These are phyloP conservation scores for Thecaphora frezii DNA, from an alignment of 1,284 basidiomycete genomes.

Conservation along the genomic window DNA sequence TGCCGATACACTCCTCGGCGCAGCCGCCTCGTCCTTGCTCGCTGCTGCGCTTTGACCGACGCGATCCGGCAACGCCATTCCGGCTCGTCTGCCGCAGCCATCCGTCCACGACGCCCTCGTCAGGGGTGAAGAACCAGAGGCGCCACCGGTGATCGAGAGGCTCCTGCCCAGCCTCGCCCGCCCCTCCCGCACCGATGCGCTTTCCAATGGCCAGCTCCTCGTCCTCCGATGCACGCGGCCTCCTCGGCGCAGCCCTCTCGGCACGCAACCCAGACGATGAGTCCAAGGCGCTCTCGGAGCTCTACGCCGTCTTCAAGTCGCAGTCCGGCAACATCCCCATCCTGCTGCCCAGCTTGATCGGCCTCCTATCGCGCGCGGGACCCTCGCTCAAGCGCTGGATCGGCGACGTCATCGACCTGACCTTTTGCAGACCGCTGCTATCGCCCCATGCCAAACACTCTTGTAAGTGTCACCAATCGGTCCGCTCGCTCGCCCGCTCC, in stretches of 20 bases:
- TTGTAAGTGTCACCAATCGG: too few species aligned
- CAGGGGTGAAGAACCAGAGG: too few species aligned
- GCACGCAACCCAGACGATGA: constrained; percentile 27
- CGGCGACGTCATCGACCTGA: constrained; percentile 47
- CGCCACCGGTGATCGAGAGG: too few species aligned
- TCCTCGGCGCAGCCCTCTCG: constrained; percentile 46
- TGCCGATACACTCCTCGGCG: too few species aligned
- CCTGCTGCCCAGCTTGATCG: constrained; percentile 40
- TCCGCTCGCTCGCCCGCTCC: too few species aligned
- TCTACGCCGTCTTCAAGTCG: constrained; percentile 39
- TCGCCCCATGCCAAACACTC: constrained; percentile 25
- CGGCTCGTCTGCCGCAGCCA: too few species aligned
- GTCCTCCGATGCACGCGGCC: constrained; percentile 38
- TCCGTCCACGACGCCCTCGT: too few species aligned
- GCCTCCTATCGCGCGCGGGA: constrained; percentile 32
- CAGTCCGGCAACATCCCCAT: constrained; percentile 49
- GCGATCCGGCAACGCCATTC: too few species aligned
- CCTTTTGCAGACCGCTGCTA: constrained; percentile 44
- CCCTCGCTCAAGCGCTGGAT: constrained; percentile 41
- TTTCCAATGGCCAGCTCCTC: constrained; percentile 39
- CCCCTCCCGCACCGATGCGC: too few species aligned
- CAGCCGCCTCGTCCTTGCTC: too few species aligned
- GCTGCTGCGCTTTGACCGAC: too few species aligned
- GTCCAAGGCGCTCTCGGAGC: constrained; percentile 30
- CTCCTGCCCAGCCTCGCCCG: too few species aligned